phyloP scores from a whole-genome alignment of 2,329 filamentous ascomycete species.

The Cercospora zeae-maydis region DNA sequence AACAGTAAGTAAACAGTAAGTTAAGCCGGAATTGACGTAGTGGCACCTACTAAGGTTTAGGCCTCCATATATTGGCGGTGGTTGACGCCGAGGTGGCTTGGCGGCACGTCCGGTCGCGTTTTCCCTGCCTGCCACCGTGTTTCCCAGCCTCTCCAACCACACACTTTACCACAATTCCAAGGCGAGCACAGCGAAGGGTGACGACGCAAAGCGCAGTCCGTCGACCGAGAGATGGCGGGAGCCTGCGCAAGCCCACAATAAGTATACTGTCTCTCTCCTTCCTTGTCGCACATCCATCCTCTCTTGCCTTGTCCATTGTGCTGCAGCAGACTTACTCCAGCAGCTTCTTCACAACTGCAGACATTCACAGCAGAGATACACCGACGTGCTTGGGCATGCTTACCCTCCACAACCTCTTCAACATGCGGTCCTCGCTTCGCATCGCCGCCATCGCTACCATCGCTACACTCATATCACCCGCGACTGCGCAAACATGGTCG shows the following conservation, averaged over 20 bases:
- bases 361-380: background rate
- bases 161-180: background rate
- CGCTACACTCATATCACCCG: constrained; percentile 36
- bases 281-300: constrained; percentile 8
- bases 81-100: background rate
- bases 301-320: constrained; percentile 7
- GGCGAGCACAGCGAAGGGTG: background rate
- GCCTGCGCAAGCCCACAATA: constrained; percentile 9
- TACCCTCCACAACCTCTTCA: constrained; percentile 27
- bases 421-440: constrained; percentile 34
- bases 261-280: constrained; percentile 11
- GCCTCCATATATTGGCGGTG: background rate
- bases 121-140: background rate
- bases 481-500: constrained; percentile 52
- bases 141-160: background rate
- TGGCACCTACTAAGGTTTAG: no score
- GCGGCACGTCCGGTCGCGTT: background rate
- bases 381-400: constrained; percentile 23
- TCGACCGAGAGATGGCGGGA: constrained; percentile 8
- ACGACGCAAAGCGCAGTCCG: background rate
- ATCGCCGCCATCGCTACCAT: constrained; percentile 41
- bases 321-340: background rate
- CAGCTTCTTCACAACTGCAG: background rate
- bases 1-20: no score
- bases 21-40: no score